Base-by-base conservation (phyloP, 805 yeast genomes). In the Starmerella tilneyi region DNA sequence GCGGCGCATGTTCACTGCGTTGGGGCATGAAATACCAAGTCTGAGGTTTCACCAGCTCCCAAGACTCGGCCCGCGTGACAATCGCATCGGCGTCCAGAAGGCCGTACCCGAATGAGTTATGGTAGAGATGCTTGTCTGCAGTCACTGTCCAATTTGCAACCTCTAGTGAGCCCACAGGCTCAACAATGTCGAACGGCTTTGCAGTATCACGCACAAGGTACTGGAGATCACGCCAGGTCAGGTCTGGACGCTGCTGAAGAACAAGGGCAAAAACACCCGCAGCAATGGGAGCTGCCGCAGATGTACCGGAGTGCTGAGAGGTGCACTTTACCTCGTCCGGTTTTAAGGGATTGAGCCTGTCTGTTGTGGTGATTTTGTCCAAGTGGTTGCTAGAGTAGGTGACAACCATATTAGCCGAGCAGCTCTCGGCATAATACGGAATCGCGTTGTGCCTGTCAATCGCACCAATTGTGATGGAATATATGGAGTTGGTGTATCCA, bases 231-330 rank as follows among this genome's bases (percentile, higher is more conserved):
- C 98, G 74, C 98, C 98, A 92, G 0, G 96, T 83, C 45, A 92
- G 72, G 4, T 79, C 72, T 1, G 96, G 94, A 53, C 94, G 82
- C 3, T 81, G 86, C 55, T 80, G 78, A 41, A 92, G 67, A 2
- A 84, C 84, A 43, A 92, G 68, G 0, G 96, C 75, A 60, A 83
- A 85, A 1, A 92, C 73, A n/a, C 97, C 98, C 0, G 97, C 96
- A 0, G 96, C 97, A 46, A 92, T 70, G 0, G 98, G 98, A 0
- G 98, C 98, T 13, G 98, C 96, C 0, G 98, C 98, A 19, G 97
- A 89, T 0, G 98, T 92, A 17, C 98, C 98, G 9, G 96, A 96
- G 62, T 92, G 98, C 21, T 55, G 62, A 30, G 71, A 71, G 2
- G 94, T 68, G 63, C 98, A 92, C 53, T 67, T 63, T 17, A 41